These are phyloP conservation scores for Styphnolobium japonicum DNA, from an alignment of 306 rosid genomes.

Conservation along the genomic window DNA sequence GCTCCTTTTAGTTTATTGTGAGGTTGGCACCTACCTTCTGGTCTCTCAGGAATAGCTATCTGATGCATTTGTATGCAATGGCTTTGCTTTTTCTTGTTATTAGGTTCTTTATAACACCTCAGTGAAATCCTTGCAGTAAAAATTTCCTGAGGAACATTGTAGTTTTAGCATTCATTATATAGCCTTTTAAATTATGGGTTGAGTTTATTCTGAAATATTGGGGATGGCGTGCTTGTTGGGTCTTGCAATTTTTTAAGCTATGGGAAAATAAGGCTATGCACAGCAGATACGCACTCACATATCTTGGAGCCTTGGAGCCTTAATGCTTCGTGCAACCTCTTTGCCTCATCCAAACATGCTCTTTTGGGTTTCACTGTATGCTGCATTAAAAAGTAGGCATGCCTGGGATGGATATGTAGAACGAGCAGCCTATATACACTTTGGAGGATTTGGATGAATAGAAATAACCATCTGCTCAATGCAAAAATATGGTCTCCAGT, in stretches of 20 bases:
- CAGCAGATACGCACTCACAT: too few species aligned
- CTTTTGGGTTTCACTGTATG: too few species aligned
- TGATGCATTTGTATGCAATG: constrained; percentile 32
- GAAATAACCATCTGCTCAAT: too few species aligned
- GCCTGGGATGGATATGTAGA: too few species aligned
- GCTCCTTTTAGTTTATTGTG: constrained; percentile 13
- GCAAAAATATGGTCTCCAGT: too few species aligned
- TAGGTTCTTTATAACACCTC: background rate
- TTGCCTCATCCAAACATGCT: too few species aligned
- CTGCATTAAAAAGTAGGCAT: too few species aligned
- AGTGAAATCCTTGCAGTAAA: constrained; percentile 13
- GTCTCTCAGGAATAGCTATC: constrained; percentile 25
- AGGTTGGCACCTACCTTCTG: too few species aligned
- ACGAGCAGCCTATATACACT: too few species aligned
- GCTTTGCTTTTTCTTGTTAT: constrained; percentile 27
- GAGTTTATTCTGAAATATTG: background rate
- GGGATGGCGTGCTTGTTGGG: background rate
- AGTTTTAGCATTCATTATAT: constrained; percentile 30
- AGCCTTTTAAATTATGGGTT: constrained; percentile 1
- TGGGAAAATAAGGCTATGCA: background rate
- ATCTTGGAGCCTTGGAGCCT: too few species aligned
- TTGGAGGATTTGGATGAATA: too few species aligned
- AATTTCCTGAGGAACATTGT: constrained; percentile 30
- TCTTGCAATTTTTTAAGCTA: background rate
- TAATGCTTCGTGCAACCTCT: too few species aligned